Conservation (phyloP, 352 stramenopile genomes). For the Elongisporangium anandrum region DNA sequence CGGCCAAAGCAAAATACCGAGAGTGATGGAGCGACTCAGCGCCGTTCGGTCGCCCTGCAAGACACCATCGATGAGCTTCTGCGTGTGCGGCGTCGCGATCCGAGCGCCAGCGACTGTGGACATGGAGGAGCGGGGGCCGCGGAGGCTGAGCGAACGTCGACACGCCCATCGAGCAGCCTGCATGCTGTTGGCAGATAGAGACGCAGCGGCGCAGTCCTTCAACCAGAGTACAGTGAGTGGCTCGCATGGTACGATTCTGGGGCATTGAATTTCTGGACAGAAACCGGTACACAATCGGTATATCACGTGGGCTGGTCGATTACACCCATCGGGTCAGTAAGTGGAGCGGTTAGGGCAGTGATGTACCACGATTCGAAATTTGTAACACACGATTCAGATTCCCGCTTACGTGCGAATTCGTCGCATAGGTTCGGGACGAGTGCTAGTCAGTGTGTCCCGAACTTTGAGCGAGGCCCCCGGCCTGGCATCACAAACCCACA, state of each 20-base stretch:
- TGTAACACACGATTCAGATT: neutral
- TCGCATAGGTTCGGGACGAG: neutral
- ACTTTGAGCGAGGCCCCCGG: neutral
- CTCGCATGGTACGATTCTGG: neutral
- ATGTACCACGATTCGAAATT: neutral
- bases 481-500: neutral
- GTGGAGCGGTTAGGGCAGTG: neutral
- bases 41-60: slow-evolving; percentile 51
- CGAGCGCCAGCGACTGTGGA: neutral
- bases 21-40: slow-evolving; percentile 70
- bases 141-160: neutral
- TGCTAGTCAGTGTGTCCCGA: neutral
- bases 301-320: neutral
- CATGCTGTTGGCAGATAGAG: slow-evolving; percentile 7
- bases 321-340: neutral
- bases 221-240: neutral
- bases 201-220: neutral
- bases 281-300: neutral
- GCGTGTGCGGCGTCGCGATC: slow-evolving; percentile 20
- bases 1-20: slow-evolving; percentile 29
- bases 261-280: neutral
- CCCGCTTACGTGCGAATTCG: neutral
- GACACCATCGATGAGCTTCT: slow-evolving; percentile 51
- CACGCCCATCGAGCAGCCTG: neutral
- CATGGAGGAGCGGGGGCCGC: neutral